Base-by-base conservation (phyloP, 2,329 filamentous ascomycete species). In the Fusarium metavorans region DNA sequence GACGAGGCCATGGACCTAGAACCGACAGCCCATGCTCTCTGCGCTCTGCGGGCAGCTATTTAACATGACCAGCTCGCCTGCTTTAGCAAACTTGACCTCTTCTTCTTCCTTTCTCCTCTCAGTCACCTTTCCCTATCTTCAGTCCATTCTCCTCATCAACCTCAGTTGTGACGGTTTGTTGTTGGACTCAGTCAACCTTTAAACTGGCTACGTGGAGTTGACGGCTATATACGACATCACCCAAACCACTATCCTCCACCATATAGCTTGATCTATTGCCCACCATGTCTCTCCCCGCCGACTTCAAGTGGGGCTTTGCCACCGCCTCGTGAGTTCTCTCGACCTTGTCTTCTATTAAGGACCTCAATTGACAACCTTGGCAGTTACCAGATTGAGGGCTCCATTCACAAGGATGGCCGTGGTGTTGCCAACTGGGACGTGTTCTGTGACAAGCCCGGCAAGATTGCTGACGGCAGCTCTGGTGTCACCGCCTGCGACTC, bases 341-440 rank as follows among this genome's bases (percentile, higher is more conserved):
- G 16, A 41, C 13, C 27, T 37, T 7, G 25, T 65, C 23, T 52
- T 52, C 58, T 73, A 78, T 59, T 78, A 67, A 23, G 64, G 34
- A 57, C 23, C 30, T 20, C 50, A 34, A 70, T 68, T 75, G 62
- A 78, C 76, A 57, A 25, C 45, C 37, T 34, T 64, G 32, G n/a
- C 80, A 97, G 94, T 81, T 97, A 97, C 86, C 94, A 97, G 82
- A 93, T 97, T 77, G 95, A 97, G 86, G 95, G 95, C 67, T 91
- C 91, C 57, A 87, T 88, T 43, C 86, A 92, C 57, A 89, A 92
- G 80, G 94, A 96, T 81, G 95, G 94, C 74, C 93, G 94, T 74
- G 93, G 90, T 25, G 92, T 94, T 64, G 94, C 93, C 71, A 97
- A 97, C 82, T 97, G 95, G 95, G 95, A 97, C 84, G 92, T 90